Base-by-base conservation (phyloP, 257 asterid genomes). In the Solanum paucissectum region DNA sequence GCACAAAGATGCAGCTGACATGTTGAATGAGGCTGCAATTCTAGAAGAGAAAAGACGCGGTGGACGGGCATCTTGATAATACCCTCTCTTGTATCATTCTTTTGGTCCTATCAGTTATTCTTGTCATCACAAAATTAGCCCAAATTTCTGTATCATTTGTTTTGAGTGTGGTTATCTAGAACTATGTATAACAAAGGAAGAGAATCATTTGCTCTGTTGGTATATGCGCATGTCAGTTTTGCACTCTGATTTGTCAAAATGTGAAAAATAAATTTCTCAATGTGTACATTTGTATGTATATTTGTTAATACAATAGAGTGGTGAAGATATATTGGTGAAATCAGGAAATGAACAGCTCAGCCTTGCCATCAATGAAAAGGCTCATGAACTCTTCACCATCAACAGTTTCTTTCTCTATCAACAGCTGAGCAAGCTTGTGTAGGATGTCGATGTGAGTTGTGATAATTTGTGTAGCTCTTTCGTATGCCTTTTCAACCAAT, bases 311-410 rank as follows among this genome's bases (percentile, higher is more conserved):
- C 93, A 91, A 71, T 83, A 87, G 44, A 18, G n/a, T 52, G 85
- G 76, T 11, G 64, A 27, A n/a, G 20, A 32, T 58, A 38, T 9
- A 66, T 60, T 38, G 58, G 82, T 27, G 79, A 55, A 90, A 89
- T 92, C 90, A 95, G 12, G 97, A 86, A 27, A 97, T 90, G 46
- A 72, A 95, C n/a, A 95, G 88, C 90, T 97, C 98, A 58, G 99
- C 98, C 87, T 95, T 90, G 85, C 99, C 99, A 87, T 95, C 99
- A 20, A 97, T 97, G 94, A 95, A 97, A 25, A 95, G 95, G 94
- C 99, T 97, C 98, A 96, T 96, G 88, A 98, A 98, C 94, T 97
- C 99, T 89, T 98, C 99, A 21, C 99, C 99, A 88, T 95, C 99
- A 29, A 98, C 98, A 2, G 97, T 96, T 90, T 97, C 99, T 79